Conservation (phyloP, 177 flowering plant genomes). For the Telopea speciosissima region DNA sequence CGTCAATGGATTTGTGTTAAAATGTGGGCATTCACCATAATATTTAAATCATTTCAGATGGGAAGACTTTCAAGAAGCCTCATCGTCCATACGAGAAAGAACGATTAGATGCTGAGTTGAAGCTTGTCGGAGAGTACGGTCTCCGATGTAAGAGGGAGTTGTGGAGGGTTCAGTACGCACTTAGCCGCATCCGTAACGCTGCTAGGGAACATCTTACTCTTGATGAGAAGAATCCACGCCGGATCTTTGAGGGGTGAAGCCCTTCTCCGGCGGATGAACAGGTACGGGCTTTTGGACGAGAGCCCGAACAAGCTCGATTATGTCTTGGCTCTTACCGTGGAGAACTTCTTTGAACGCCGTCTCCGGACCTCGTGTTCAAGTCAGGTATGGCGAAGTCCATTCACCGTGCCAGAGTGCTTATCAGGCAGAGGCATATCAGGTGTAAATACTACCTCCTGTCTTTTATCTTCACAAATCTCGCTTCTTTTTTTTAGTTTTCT, state of each 20-base stretch:
- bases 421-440: constrained; percentile 76
- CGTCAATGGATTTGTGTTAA: background rate
- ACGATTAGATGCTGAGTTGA: constrained; percentile 57
- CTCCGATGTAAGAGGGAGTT: constrained; percentile 58
- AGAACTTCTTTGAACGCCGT: constrained; percentile 69
- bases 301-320: constrained; percentile 71
- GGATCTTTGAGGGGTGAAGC: constrained; percentile 77
- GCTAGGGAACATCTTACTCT: constrained; percentile 56
- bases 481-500: background rate
- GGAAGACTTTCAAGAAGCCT: constrained; percentile 65
- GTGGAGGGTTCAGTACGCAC: constrained; percentile 58
- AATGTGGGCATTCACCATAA: background rate
- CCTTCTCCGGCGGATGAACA: constrained; percentile 61
- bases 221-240: constrained; percentile 64
- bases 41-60: constrained; percentile 32
- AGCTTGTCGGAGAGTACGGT: constrained; percentile 65
- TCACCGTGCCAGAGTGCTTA: constrained; percentile 75
- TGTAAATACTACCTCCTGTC: constrained; percentile 9
- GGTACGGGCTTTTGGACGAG: constrained; percentile 65
- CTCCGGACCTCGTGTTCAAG: constrained; percentile 73
- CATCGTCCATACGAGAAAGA: constrained; percentile 65
- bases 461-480: background rate
- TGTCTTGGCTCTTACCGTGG: constrained; percentile 65
- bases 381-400: constrained; percentile 79
- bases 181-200: constrained; percentile 51